phyloP scores from a whole-genome alignment of 768 basidiomycete genomes.

The Solioccasus polychromus region DNA sequence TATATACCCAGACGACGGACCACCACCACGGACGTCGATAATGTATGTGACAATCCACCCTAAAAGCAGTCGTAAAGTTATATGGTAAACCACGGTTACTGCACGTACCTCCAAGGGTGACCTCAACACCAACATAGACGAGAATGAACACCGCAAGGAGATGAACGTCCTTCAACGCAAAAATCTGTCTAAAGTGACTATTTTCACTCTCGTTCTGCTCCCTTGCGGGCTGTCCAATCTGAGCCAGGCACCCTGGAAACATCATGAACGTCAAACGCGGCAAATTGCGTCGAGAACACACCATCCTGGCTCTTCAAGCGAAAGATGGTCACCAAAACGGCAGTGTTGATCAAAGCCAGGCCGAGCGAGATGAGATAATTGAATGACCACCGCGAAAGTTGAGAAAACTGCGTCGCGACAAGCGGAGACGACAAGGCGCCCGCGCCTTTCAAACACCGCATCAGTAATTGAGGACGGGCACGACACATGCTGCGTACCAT shows the following conservation, averaged over 20 bases:
- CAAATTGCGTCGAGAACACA: constrained; percentile 23
- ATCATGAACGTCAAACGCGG: constrained; percentile 2
- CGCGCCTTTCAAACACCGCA: constrained; percentile 39
- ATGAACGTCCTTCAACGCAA: constrained; percentile 53
- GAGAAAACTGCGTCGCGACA: constrained; percentile 78
- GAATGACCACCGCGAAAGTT: constrained; percentile 65
- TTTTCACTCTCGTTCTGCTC: constrained; percentile 36
- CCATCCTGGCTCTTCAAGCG: constrained; percentile 71
- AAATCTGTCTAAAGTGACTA: constrained; percentile 48
- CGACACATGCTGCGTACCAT: constrained; percentile 27
- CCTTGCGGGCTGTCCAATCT: constrained; percentile 48
- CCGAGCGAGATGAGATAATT: constrained; percentile 73
- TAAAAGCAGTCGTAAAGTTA: constrained; percentile 16
- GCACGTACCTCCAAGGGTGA: constrained; percentile 40
- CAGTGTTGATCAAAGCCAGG: constrained; percentile 57
- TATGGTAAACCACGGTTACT: background rate
- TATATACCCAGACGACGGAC: constrained; percentile 46
- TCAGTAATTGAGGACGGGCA: background rate
- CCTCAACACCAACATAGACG: constrained; percentile 70
- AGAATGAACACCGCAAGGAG: constrained; percentile 62
- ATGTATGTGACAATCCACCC: constrained; percentile 73
- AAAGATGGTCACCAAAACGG: constrained; percentile 56
- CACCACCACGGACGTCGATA: constrained; percentile 42
- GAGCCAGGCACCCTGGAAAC: constrained; percentile 46
- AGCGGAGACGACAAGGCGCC: constrained; percentile 72